phyloP scores from a whole-genome alignment of 2,329 filamentous ascomycete species.

The Fusarium sp. region DNA sequence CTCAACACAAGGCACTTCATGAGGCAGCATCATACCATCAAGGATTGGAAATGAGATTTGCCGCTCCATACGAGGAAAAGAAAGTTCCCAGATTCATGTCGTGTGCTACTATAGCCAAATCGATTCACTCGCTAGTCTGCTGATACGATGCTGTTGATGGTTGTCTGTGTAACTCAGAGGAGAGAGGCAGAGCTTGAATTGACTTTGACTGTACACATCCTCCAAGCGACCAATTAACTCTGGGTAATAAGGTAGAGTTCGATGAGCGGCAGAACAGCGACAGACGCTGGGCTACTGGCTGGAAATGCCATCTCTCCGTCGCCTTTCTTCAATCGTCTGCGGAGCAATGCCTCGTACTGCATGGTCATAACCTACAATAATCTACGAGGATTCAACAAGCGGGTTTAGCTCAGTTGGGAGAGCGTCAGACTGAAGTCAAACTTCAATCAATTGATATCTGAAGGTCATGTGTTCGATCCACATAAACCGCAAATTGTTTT shows the following conservation, averaged over 20 bases:
- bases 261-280: background rate
- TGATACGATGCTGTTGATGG: background rate
- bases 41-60: background rate
- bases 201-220: background rate
- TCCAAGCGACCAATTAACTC: background rate
- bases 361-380: background rate
- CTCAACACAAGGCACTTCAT: background rate
- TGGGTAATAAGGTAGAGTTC: accelerated
- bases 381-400: slow-evolving; percentile 4
- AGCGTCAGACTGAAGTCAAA: slow-evolving; percentile 40
- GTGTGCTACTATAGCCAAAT: background rate
- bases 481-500: slow-evolving; percentile 40
- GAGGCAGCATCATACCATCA: background rate
- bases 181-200: background rate
- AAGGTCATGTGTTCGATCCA: slow-evolving; percentile 47
- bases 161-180: background rate
- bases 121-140: background rate
- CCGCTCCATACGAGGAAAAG: background rate
- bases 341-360: accelerated
- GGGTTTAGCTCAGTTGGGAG: slow-evolving; percentile 47
- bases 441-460: slow-evolving; percentile 42
- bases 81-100: background rate
- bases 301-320: background rate
- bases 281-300: background rate
- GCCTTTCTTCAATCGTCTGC: background rate